These are phyloP conservation scores for Eutrema heterophyllum DNA, from an alignment of 345 rosid genomes.

Conservation along the genomic window DNA sequence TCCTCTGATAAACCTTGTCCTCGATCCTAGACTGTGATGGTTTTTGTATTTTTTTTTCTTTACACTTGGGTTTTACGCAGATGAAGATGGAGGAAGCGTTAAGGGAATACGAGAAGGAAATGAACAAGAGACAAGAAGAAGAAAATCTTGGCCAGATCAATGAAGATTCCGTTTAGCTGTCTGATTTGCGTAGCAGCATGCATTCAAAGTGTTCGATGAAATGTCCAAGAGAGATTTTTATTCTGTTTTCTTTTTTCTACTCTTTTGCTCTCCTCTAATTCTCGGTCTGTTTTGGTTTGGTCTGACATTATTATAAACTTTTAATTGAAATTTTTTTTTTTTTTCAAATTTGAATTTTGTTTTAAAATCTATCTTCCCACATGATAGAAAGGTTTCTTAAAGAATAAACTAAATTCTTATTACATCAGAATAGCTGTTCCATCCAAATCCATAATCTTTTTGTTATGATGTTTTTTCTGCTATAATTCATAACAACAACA, in stretches of 20 bases:
- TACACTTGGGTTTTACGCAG: conserved; percentile 30
- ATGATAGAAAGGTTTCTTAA: too few relatives aligned
- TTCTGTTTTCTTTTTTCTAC: not conserved
- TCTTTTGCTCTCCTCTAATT: not conserved
- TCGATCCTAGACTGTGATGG: not conserved
- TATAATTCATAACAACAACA: too few relatives aligned
- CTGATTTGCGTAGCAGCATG: not conserved
- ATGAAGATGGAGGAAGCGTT: conserved; percentile 77
- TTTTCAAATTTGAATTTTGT: too few relatives aligned
- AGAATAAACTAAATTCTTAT: too few relatives aligned
- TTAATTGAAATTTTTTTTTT: too few relatives aligned
- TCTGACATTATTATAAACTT: not conserved
- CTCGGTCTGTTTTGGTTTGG: not conserved
- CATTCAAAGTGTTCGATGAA: conserved; percentile 30
- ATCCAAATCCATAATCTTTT: too few relatives aligned
- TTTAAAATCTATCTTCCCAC: not conserved
- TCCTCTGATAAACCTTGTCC: not conserved
- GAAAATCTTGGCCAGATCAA: conserved; percentile 16
- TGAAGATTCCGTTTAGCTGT: conserved; percentile 7
- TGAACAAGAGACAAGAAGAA: conserved; percentile 40
- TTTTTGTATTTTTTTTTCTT: not conserved
- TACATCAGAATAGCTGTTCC: too few relatives aligned
- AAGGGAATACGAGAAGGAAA: conserved; percentile 57
- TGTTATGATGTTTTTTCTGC: too few relatives aligned
- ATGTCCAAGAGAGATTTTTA: conserved; percentile 4